Evolutionary conservation across 2,329 filamentous ascomycete species (phyloP), one percentile per base, ranked within the genome.

Genomic region (Alternaria arbusti): DNA sequence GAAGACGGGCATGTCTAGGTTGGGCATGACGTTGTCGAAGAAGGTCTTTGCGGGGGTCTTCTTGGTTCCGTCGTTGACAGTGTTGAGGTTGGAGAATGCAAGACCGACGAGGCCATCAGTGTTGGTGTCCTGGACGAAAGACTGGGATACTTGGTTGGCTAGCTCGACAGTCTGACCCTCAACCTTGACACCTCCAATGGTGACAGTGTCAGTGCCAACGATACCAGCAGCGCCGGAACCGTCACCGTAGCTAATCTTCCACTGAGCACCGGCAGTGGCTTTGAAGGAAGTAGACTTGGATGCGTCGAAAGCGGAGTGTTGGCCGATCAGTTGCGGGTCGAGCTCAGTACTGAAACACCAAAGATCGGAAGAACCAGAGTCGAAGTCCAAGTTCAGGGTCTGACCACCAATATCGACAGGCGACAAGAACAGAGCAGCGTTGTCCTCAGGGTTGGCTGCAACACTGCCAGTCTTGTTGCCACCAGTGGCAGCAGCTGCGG

Each of bases 321-420:
- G 84, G 26, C 75, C 72, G 40, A 83, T 83, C 49, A 82, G 67
- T 6, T 74, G 61, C 1, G 80, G 57, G 2, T 85, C 74, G 40
- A 92, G 85, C 58, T 84, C 76, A 15, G 86, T 88, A 81, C 86
- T 91, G 82, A 93, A 91, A 22, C 91, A 86, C 90, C 90, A 93
- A 82, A 92, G 84, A 78, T 93, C 91, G 12, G 90, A 87, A 2
- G 90, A 92, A 60, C 91, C 91, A n/a, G 89, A 90, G 79, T 93
- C 91, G 74, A 93, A 91, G 76, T 92, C 88, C 75, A 93, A 81
- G 73, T 89, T 87, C 61, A 93, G 72, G 5, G 84, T 86, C 80
- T 93, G 90, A 6, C 88, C 89, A 63, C 91, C 91, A 66, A 93
- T 86, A n/a, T 76, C 85, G 56, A 93, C 88, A 0, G 89, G 89